phyloP scores from a whole-genome alignment of 2,329 filamentous ascomycete species.

The Niveomyces coronatus region DNA sequence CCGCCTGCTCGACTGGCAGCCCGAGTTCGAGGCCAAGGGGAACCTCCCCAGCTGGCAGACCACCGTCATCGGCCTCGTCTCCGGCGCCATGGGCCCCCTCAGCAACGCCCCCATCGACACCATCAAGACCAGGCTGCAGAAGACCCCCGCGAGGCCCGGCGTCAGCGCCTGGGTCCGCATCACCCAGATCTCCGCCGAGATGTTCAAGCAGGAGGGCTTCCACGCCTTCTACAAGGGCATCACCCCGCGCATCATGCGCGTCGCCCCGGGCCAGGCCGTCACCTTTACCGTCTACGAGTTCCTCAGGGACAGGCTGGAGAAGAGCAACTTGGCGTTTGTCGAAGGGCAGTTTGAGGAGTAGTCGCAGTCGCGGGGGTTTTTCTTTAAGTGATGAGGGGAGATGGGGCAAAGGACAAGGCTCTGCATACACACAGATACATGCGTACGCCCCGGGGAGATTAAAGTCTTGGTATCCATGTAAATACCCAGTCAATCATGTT shows the following conservation, averaged over 20 bases:
- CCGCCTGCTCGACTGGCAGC: conserved; percentile 61
- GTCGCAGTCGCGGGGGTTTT: background rate
- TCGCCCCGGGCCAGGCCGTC: conserved; percentile 85
- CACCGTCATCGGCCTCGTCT: conserved; percentile 79
- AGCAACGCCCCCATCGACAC: conserved; percentile 98
- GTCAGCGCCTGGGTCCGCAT: conserved; percentile 76
- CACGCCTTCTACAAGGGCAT: conserved; percentile 99
- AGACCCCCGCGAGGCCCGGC: conserved; percentile 71
- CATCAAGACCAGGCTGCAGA: conserved; percentile 94
- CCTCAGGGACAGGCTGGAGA: conserved; percentile 63
- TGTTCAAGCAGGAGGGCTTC: conserved; percentile 90
- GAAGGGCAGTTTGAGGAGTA: conserved; percentile 61
- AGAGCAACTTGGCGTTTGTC: conserved; percentile 47
- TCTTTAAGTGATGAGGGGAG: background rate
- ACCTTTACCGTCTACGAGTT: conserved; percentile 71
- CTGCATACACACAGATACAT: background rate
- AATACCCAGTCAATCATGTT: conserved; percentile 6
- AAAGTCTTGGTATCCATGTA: conserved; percentile 6
- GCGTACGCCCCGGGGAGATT: background rate
- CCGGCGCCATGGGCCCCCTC: conserved; percentile 88
- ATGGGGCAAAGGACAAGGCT: background rate
- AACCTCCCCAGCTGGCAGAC: conserved; percentile 84
- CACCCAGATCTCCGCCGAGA: conserved; percentile 63
- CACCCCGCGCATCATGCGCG: conserved; percentile 92
- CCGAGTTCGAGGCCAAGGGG: conserved; percentile 49